Evolutionary conservation across 371 early-diverging fungal genomes (phyloP), one percentile per base, ranked within the genome.

Genomic region (Mucor plumbeus): DNA sequence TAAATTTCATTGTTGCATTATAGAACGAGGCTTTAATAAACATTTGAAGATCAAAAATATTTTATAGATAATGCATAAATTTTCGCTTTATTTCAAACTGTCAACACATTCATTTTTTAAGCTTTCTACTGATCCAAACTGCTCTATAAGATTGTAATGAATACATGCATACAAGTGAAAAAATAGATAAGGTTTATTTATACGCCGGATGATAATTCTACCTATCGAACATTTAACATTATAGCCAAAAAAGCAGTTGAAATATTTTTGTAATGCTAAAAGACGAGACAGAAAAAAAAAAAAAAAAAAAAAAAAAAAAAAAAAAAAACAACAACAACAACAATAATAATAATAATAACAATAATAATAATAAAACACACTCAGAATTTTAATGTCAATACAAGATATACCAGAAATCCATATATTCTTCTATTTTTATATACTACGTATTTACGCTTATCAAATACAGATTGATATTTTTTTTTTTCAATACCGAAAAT

Each of bases 141-240:
- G 3, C 26, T 26, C 26, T 26, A 26, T 19, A 6, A 47, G 17
- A 19, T 17, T 19, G 3, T 3, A 9, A n/a, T 19, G 47, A 19
- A 17, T 47, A 10, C 47, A 19, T 19, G 47, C 47, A 19, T 3
- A 19, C 19, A 19, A 10, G 7, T 17, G 26, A 5, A 13, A 53
- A 13, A 13, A 53, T 13, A 13, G 53, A 53, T 53, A 53, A 53
- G 53, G 53, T 53, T 53, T 53, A 5, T 31, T 14, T 31, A 26
- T 53, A 10, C 13, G 15, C 58, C 64, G 64, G 64, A 43, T 64
- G 47, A 44, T 35, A 57, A 64, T 64, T 64, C 47, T 64, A 56
- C 64, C 64, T 64, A 64, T 64, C 64, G 58, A 31, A 43, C 8
- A 14, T 17, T 4, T 40, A 55, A 34, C 14, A 39, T 26, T 26